Conservation (phyloP, 2,329 filamentous ascomycete species). For the Lecanoromycetidae sp. region DNA sequence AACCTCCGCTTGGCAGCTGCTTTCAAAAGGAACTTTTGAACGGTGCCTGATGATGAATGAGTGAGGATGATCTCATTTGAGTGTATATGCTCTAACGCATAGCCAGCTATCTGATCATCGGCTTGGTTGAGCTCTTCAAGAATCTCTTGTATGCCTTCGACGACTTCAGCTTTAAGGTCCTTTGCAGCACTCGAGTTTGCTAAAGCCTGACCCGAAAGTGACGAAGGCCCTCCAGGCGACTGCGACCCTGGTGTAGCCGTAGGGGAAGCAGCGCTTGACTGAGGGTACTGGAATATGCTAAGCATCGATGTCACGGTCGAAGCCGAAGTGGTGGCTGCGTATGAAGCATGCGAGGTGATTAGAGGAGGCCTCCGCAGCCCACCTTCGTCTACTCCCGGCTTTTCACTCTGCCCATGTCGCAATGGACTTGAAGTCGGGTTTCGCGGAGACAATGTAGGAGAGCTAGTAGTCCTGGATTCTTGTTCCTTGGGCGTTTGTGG, state of each 20-base stretch:
- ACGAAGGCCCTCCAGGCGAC: slow-evolving; percentile 36
- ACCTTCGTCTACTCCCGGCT: neutral
- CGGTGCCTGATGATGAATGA: slow-evolving; percentile 71
- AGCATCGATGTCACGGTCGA: slow-evolving; percentile 63
- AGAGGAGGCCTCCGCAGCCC: slow-evolving; percentile 45
- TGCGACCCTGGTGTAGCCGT: slow-evolving; percentile 38
- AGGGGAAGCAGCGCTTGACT: slow-evolving; percentile 31
- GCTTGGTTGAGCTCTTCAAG: slow-evolving; percentile 89
- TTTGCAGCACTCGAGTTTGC: slow-evolving; percentile 31
- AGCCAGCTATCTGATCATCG: slow-evolving; percentile 82
- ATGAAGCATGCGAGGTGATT: slow-evolving; percentile 50
- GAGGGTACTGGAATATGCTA: slow-evolving; percentile 65
- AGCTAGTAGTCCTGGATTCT: slow-evolving; percentile 23
- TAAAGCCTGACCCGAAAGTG: slow-evolving; percentile 20
- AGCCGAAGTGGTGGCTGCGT: slow-evolving; percentile 43
- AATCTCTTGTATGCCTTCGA: slow-evolving; percentile 89
- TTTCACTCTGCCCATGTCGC: slow-evolving; percentile 30
- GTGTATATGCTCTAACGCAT: slow-evolving; percentile 84
- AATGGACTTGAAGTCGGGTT: slow-evolving; percentile 38
- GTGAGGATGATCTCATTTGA: slow-evolving; percentile 87
- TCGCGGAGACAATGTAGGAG: slow-evolving; percentile 29
- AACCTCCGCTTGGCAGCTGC: slow-evolving; percentile 85
- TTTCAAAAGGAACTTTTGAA: slow-evolving; percentile 78
- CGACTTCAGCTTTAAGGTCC: slow-evolving; percentile 77
- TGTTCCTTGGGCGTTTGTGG: slow-evolving; percentile 27